Evolutionary conservation across 768 basidiomycete species (phyloP), one percentile per base, ranked within the genome.

Genomic region (Saitozyma sp.): DNA sequence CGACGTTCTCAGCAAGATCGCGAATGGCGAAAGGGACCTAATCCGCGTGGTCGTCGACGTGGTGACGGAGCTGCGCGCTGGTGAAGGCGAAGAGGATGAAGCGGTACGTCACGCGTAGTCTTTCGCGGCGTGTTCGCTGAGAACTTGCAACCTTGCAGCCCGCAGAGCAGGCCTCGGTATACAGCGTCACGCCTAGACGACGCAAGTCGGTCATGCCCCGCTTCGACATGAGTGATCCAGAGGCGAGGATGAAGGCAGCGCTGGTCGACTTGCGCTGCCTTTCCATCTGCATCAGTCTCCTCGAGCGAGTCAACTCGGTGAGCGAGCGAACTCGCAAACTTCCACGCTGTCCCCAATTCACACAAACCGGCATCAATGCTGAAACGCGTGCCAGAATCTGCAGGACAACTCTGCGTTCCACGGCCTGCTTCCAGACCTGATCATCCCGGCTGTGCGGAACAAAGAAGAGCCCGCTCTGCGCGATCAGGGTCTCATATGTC

Each of bases 1-100:
- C 46, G 94, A 97, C 77, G 86, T 97, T 8, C 80, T 98, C 55
- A 83, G 88, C 59, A 84, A 83, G 58, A 81, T 94, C 19, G 86
- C 89, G 0, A 80, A 85, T 11, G 86, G 82, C 63, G 93, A 97
- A 79, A 83, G 87, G 17, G 92, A 96, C 76, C 83, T 96, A 42
- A 91, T 95, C 67, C 86, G 89, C 4, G 84, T 94, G 29, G 87
- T 94, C 0, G 92, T 95, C 43, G 92, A 95, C 74, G 87, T 90
- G 42, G 85, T 96, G 0, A 87, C 89, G 58, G 89, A 91, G 62
- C 82, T 95, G 9, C 83, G 92, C 20, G 87, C 87, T 37, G 75
- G 73, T 8, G 67, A 72, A 37, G 68, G 66, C 8, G 73, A 71
- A 5, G 71, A 66, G n/a, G 74, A 74, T 13, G 49, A 41, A 6